phyloP scores from a whole-genome alignment of 139 green algal species.

The Coelastrella sp. region DNA sequence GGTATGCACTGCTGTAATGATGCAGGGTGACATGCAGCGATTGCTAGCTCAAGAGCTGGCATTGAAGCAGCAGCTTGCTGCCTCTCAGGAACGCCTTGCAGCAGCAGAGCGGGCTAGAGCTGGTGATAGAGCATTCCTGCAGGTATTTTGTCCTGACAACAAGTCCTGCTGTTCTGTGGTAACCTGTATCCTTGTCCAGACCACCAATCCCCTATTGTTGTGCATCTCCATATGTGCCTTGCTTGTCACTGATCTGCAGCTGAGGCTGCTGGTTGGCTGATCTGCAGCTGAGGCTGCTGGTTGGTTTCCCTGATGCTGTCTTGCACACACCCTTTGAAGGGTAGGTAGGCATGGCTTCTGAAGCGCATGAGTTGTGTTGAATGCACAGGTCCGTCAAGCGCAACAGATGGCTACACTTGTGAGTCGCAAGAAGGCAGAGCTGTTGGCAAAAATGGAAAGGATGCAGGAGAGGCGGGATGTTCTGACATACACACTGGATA shows the following conservation, averaged over 20 bases:
- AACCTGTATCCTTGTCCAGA: neutral
- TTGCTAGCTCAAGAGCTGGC: constrained; percentile 15
- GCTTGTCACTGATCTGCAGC: too few species aligned
- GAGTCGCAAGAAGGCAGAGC: constrained; percentile 55
- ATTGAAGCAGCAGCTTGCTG: constrained; percentile 51
- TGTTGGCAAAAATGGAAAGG: constrained; percentile 62
- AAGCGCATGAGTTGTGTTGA: too few species aligned
- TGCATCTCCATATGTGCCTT: too few species aligned
- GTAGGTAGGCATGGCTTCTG: too few species aligned
- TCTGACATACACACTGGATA: constrained; percentile 27
- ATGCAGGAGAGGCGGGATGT: constrained; percentile 36
- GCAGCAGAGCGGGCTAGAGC: constrained; percentile 30
- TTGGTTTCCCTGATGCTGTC: too few species aligned
- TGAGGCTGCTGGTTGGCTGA: too few species aligned
- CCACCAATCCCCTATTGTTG: too few species aligned
- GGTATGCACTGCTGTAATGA: neutral
- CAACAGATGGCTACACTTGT: constrained; percentile 67
- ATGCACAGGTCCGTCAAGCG: constrained; percentile 64
- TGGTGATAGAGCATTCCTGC: constrained; percentile 65
- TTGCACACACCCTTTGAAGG: too few species aligned
- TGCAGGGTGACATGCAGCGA: constrained; percentile 45
- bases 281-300: too few species aligned
- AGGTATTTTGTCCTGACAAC: constrained; percentile 5
- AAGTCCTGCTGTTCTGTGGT: neutral
- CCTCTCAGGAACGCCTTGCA: constrained; percentile 58